phyloP scores from a whole-genome alignment of 2,329 filamentous ascomycete genomes.

The Alternaria infectoria region DNA sequence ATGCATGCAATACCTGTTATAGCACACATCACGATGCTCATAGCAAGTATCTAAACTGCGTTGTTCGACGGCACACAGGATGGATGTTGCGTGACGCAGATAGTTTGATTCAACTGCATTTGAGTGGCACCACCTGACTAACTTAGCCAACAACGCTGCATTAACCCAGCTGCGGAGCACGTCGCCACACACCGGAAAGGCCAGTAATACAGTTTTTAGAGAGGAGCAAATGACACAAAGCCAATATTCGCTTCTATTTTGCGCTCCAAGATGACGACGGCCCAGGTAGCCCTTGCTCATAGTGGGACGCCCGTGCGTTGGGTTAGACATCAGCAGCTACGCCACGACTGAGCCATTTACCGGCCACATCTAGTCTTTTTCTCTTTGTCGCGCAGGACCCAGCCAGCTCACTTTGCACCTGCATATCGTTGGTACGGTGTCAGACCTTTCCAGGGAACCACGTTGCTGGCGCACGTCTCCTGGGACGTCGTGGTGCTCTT shows the following conservation, averaged over 20 bases:
- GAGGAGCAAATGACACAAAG: conserved; percentile 33
- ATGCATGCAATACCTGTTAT: conserved; percentile 26
- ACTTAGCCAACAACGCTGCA: conserved; percentile 12
- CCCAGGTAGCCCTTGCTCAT: conserved; percentile 29
- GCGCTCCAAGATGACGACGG: conserved; percentile 36
- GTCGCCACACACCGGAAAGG: conserved; percentile 27
- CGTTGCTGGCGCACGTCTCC: conserved; percentile 20
- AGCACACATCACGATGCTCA: conserved; percentile 17
- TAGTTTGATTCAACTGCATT: conserved; percentile 3
- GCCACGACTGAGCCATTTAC: conserved; percentile 10
- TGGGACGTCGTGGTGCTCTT: conserved; percentile 12
- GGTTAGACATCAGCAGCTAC: conserved; percentile 10
- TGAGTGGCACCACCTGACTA: conserved; percentile 23
- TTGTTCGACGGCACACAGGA: conserved; percentile 11
- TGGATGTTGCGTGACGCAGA: conserved; percentile 15
- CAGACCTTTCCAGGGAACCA: conserved; percentile 11
- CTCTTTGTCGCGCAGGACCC: conserved; percentile 1
- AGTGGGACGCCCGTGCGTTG: conserved; percentile 25
- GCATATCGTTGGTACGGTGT: conserved; percentile 15
- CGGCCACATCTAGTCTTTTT: neutral
- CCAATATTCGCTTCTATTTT: conserved; percentile 31
- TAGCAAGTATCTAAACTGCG: conserved; percentile 1
- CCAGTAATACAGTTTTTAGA: conserved; percentile 16
- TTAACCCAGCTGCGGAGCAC: conserved; percentile 19
- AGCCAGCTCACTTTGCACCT: conserved; percentile 4